Evolutionary conservation across 169 alveolate species (phyloP).

Genomic region (Plasmodium malariae): DNA sequence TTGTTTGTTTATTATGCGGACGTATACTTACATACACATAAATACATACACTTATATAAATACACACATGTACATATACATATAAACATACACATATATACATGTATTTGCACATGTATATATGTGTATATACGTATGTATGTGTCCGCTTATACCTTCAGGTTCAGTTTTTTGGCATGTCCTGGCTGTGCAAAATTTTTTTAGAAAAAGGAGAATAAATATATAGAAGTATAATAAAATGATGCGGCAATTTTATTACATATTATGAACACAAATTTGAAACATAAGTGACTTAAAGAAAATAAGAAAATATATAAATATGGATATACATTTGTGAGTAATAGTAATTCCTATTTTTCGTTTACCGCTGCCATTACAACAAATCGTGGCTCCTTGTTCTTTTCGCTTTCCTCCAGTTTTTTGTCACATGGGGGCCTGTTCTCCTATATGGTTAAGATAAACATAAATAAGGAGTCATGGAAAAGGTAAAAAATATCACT

Average conservation of each 20-base stretch:
- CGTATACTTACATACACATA: too few species aligned
- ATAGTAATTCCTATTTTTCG: neutral
- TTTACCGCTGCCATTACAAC: conserved; percentile 54
- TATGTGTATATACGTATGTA: neutral
- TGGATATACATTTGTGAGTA: neutral
- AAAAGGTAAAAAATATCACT: neutral
- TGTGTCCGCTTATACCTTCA: conserved; percentile 41
- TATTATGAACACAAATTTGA: neutral
- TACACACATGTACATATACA: too few species aligned
- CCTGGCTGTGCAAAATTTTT: conserved; percentile 42
- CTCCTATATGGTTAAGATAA: conserved; percentile 37
- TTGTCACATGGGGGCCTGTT: conserved; percentile 70
- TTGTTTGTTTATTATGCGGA: too few species aligned
- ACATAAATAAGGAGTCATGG: neutral
- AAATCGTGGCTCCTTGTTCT: conserved; percentile 64
- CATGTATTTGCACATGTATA: neutral
- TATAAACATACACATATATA: too few species aligned
- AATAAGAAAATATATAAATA: neutral
- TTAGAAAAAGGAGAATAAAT: neutral
- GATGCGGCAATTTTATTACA: neutral
- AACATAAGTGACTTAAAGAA: neutral
- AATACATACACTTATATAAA: too few species aligned
- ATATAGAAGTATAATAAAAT: neutral
- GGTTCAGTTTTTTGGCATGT: conserved; percentile 65
- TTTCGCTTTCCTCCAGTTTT: conserved; percentile 66